phyloP scores from a whole-genome alignment of 306 rosid genomes.

The Cicer cuneatum region DNA sequence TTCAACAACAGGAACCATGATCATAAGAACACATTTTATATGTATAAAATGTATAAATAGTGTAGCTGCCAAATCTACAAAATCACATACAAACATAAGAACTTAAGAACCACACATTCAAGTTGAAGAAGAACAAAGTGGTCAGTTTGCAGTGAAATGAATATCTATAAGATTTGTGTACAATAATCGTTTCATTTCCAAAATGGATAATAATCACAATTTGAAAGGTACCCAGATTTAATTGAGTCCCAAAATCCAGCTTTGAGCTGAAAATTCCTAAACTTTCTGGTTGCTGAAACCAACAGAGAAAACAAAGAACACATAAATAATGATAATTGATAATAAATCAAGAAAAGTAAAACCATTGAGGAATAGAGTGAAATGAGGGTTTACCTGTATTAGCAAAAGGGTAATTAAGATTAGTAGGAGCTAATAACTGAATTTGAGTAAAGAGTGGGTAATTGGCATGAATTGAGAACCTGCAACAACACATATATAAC shows the following conservation, averaged over 20 bases:
- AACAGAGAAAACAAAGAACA: slow-evolving; percentile 15
- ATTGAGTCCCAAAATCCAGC: slow-evolving; percentile 94
- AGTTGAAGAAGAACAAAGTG: slow-evolving; percentile 23
- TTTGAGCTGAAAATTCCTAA: slow-evolving; percentile 60
- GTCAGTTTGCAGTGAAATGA: slow-evolving; percentile 9
- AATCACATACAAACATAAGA: slow-evolving; percentile 4
- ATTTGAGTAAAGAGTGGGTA: slow-evolving; percentile 43
- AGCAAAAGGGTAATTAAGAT: slow-evolving; percentile 44
- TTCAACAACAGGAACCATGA: slow-evolving; percentile 30
- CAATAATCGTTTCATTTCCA: background rate
- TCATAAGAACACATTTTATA: background rate
- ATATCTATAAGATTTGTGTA: slow-evolving; percentile 24
- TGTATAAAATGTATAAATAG: slow-evolving; percentile 1
- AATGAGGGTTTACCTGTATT: slow-evolving; percentile 3
- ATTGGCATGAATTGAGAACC: slow-evolving; percentile 56
- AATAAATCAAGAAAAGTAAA: background rate
- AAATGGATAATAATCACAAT: slow-evolving; percentile 5
- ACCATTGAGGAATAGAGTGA: slow-evolving; percentile 1
- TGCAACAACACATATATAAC: slow-evolving; percentile 36
- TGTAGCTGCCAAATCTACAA: slow-evolving; percentile 10
- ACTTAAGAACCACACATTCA: background rate
- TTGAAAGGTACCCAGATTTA: slow-evolving; percentile 81
- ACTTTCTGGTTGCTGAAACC: slow-evolving; percentile 63
- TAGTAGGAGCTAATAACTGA: slow-evolving; percentile 51
- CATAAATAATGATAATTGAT: background rate